Evolutionary conservation across 495 filamentous ascomycete genomes (phyloP), one percentile per base, ranked within the genome.

Genomic region (Extremus antarcticus): DNA sequence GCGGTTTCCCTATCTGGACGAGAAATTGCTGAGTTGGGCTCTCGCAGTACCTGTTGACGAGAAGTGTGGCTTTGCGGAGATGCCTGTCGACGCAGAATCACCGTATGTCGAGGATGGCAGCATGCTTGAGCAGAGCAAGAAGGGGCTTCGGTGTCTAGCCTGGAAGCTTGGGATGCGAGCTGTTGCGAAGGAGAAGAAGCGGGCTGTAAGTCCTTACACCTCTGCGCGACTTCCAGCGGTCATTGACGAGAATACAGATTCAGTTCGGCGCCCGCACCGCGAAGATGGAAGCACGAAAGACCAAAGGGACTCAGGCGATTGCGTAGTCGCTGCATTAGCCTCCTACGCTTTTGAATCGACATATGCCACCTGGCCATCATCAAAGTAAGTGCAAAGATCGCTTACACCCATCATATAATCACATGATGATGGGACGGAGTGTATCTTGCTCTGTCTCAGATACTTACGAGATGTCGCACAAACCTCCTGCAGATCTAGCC

Each of bases 1-100:
- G 21, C 76, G 92, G n/a, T 96, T 88, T 66, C 92, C 94, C 1
- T 99, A 78, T 64, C 74, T 97, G 3, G 92, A 97, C 56, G 92
- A 97, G 67, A 74, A 80, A 0, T 76, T 99, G 22, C 79, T 99
- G 3, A 74, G 70, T 21, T 95, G 90, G 83, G 87, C 87, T 19
- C 73, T 95, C 46, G 73, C 69, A 19, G 71, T 74, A 16, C 83
- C 87, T 0, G 81, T 90, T 0, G 88, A 80, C 82, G 79, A 86
- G 62, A 95, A 95, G 63, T 95, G 88, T 65, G 87, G 88, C 17
- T 94, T 94, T 58, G 79, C 73, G 1, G 53, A 49, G 47, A 4
- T 21, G 2, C 24, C 1, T 24, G 29, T 13, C 29, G 29, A 35
- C 29, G 4, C 29, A 40, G 2, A n/a, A 29, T n/a, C 25, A 17